These are phyloP conservation scores for Pseudonitzschia multiseries DNA, from an alignment of 108 stramenopile genomes.

Conservation along the genomic window DNA sequence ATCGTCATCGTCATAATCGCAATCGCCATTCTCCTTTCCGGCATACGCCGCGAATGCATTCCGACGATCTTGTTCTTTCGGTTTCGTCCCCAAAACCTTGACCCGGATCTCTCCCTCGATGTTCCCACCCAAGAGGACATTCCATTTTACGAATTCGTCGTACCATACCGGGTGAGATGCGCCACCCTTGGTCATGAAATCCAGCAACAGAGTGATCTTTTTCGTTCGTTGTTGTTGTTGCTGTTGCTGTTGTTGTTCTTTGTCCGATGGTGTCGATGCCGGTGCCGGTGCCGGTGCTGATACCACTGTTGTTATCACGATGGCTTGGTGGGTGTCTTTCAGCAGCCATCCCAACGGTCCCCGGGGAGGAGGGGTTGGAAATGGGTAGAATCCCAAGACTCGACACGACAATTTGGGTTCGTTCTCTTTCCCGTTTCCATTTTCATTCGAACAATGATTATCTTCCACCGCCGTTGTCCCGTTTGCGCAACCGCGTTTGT, in stretches of 20 bases:
- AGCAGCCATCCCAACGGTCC: constrained; percentile 22
- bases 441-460: neutral
- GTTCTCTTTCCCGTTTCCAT: neutral
- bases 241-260: neutral
- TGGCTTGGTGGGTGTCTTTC: constrained; percentile 29
- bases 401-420: constrained; percentile 8
- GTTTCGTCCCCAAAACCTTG: neutral
- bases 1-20: neutral
- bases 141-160: constrained; percentile 15
- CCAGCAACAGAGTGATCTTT: constrained; percentile 2
- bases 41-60: neutral
- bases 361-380: constrained; percentile 12
- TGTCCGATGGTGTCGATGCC: neutral
- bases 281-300: neutral
- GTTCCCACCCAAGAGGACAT: constrained; percentile 21
- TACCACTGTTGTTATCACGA: neutral
- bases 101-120: constrained; percentile 26
- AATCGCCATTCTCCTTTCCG: neutral
- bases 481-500: no score
- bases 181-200: constrained; percentile 31
- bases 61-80: neutral
- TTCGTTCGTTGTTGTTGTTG: neutral
- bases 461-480: neutral
- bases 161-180: constrained; percentile 28
- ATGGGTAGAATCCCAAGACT: constrained; percentile 25